Evolutionary conservation across 2,329 filamentous ascomycete genomes (phyloP).

Genomic region (Corynespora cassiicola): DNA sequence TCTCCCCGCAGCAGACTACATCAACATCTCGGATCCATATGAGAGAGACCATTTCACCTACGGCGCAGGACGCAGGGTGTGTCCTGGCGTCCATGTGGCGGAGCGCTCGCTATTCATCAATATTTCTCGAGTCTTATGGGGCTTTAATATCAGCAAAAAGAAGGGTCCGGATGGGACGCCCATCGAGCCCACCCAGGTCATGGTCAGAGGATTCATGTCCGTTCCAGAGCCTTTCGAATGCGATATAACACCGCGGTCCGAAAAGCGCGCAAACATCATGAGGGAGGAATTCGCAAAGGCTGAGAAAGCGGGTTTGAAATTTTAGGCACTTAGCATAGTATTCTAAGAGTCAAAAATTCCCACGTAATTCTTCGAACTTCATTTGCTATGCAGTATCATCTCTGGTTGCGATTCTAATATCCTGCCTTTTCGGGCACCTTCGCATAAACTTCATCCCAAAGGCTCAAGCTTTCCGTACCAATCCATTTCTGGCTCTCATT

Average conservation of each 20-base stretch:
- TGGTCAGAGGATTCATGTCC: slow-evolving; percentile 39
- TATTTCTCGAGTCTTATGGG: slow-evolving; percentile 43
- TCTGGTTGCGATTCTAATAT: slow-evolving; percentile 16
- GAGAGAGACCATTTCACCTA: slow-evolving; percentile 46
- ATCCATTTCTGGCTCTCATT: slow-evolving; percentile 51
- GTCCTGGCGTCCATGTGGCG: slow-evolving; percentile 45
- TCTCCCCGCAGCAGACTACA: slow-evolving; percentile 37
- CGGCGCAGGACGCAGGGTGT: slow-evolving; percentile 42
- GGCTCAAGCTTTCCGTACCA: slow-evolving; percentile 29
- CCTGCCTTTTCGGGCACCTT: slow-evolving; percentile 28
- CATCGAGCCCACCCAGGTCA: slow-evolving; percentile 31
- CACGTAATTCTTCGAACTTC: not conserved
- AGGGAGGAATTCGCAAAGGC: slow-evolving; percentile 24
- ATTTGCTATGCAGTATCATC: not conserved
- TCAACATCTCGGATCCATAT: slow-evolving; percentile 35
- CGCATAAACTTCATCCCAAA: slow-evolving; percentile 43
- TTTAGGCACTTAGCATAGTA: slow-evolving; percentile 6
- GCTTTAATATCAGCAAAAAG: slow-evolving; percentile 39
- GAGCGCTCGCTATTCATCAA: slow-evolving; percentile 46
- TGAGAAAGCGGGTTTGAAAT: slow-evolving; percentile 27
- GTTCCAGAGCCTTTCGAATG: slow-evolving; percentile 38
- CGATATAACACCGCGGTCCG: slow-evolving; percentile 35
- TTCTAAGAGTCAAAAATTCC: slow-evolving; percentile 1
- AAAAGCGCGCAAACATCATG: slow-evolving; percentile 30
- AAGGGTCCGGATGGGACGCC: slow-evolving; percentile 25